Percentiles rank a stretch among this genome's conserved stretches.
Evolutionary conservation across 805 yeast species (phyloP).

Genomic region (Ogataea siamensis): DNA sequence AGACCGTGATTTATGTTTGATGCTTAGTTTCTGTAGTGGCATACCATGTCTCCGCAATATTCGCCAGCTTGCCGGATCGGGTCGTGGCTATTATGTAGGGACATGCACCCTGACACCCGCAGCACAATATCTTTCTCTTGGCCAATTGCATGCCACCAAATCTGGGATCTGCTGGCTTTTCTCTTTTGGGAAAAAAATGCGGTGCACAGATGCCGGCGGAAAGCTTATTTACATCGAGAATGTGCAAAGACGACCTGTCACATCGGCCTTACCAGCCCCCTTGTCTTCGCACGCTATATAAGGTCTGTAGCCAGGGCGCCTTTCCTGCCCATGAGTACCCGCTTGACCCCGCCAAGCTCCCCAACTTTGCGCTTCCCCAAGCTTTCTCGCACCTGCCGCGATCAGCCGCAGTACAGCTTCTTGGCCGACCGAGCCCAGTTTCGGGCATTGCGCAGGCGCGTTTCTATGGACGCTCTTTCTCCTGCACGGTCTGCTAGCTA

Average conservation of each 20-base stretch:
- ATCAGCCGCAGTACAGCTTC: conserved; percentile 5
- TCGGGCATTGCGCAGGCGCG: conserved; percentile 8
- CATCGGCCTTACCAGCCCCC: conserved; percentile 4
- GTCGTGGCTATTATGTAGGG: background rate
- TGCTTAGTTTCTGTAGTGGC: conserved; percentile 1
- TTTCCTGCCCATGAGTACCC: background rate
- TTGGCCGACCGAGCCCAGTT: conserved; percentile 11
- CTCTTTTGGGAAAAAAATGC: background rate
- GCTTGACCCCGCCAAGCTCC: conserved; percentile 4
- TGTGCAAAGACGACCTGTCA: background rate
- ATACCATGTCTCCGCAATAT: conserved; percentile 3
- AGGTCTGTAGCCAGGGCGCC: background rate
- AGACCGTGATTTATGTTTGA: conserved; percentile 2
- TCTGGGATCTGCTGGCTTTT: conserved; percentile 1
- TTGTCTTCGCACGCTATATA: background rate
- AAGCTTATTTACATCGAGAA: background rate
- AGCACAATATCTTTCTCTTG: background rate
- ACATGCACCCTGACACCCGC: background rate
- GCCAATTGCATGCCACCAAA: conserved; percentile 4
- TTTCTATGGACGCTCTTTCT: conserved; percentile 8
- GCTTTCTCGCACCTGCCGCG: conserved; percentile 1
- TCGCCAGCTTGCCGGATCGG: background rate
- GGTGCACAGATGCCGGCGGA: conserved; percentile 2
- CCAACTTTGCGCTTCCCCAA: conserved; percentile 12
- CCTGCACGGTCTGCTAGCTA: conserved; percentile 12